Conservation (phyloP, 805 yeast species). For the Spathaspora gorwiae region DNA sequence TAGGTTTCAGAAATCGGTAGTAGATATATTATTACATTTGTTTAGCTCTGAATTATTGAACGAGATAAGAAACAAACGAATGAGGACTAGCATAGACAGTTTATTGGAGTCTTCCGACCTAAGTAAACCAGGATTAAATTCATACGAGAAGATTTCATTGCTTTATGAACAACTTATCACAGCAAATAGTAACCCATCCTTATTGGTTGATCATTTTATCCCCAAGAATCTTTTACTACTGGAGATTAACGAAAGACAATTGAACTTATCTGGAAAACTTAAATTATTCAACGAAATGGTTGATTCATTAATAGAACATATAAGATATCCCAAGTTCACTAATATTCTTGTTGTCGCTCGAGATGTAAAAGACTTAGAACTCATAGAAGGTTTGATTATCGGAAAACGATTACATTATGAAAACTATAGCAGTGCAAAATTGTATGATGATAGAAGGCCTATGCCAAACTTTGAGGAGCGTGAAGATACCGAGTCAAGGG, state of each 20-base stretch:
- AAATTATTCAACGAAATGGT: conserved; percentile 48
- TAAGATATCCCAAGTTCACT: conserved; percentile 9
- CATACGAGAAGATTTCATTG: conserved; percentile 35
- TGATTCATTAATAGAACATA: conserved; percentile 24
- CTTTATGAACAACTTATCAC: conserved; percentile 43
- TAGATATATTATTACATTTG: conserved; percentile 27
- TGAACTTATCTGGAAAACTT: conserved; percentile 57
- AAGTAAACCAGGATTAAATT: conserved; percentile 2
- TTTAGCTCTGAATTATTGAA: conserved; percentile 21
- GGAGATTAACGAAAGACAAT: conserved; percentile 57
- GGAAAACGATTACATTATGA: conserved; percentile 65
- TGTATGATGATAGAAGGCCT: conserved; percentile 37
- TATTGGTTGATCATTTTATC: conserved; percentile 72
- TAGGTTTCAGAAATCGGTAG: conserved; percentile 29
- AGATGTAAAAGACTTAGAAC: conserved; percentile 64
- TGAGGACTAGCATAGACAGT: conserved; percentile 34
- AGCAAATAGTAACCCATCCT: conserved; percentile 62
- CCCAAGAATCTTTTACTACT: conserved; percentile 63
- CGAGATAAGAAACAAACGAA: conserved; percentile 18
- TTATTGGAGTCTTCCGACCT: conserved; percentile 22
- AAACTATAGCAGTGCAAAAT: conserved; percentile 62
- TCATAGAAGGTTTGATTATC: conserved; percentile 72
- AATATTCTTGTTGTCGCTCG: conserved; percentile 48
- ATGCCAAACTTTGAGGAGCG: conserved; percentile 12
- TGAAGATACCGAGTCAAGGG: conserved; percentile 5